Evolutionary conservation across 768 basidiomycete genomes (phyloP).

Genomic region (Suillus clintonianus): DNA sequence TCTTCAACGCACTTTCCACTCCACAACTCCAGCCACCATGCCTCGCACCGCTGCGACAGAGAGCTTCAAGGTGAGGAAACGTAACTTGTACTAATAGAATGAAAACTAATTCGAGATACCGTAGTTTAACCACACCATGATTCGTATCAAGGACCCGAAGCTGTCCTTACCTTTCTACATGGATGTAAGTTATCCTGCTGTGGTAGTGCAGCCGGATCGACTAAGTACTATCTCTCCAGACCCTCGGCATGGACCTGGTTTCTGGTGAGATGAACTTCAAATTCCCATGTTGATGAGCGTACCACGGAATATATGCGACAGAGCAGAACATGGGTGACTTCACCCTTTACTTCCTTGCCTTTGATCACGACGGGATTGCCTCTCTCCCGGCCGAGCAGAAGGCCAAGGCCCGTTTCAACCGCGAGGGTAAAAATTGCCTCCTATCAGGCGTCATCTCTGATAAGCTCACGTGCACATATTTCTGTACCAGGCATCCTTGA

Average conservation of each 20-base stretch:
- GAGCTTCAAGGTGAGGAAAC: slow-evolving; percentile 52
- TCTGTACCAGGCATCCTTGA: slow-evolving; percentile 72
- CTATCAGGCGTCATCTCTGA: background rate
- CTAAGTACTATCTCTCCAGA: slow-evolving; percentile 28
- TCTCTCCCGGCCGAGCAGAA: slow-evolving; percentile 54
- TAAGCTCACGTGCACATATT: background rate
- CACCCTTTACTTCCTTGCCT: slow-evolving; percentile 87
- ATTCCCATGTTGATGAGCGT: slow-evolving; percentile 3
- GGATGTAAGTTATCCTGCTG: slow-evolving; percentile 44
- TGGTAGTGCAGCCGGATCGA: background rate
- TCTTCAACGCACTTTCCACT: slow-evolving; percentile 9
- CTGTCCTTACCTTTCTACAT: slow-evolving; percentile 80
- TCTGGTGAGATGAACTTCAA: slow-evolving; percentile 38
- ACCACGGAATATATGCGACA: slow-evolving; percentile 25
- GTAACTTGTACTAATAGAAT: background rate
- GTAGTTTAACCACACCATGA: slow-evolving; percentile 86
- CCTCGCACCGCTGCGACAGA: slow-evolving; percentile 65
- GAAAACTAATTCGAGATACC: slow-evolving; percentile 1
- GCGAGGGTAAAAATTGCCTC: slow-evolving; percentile 57
- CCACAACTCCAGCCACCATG: slow-evolving; percentile 41
- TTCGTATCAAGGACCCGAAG: slow-evolving; percentile 87
- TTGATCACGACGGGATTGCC: slow-evolving; percentile 57
- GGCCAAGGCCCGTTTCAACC: slow-evolving; percentile 46
- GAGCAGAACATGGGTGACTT: slow-evolving; percentile 61
- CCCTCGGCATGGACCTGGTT: slow-evolving; percentile 78